Evolutionary conservation across 441 rosid genomes (phyloP).

Genomic region (Euphorbia celastroides): DNA sequence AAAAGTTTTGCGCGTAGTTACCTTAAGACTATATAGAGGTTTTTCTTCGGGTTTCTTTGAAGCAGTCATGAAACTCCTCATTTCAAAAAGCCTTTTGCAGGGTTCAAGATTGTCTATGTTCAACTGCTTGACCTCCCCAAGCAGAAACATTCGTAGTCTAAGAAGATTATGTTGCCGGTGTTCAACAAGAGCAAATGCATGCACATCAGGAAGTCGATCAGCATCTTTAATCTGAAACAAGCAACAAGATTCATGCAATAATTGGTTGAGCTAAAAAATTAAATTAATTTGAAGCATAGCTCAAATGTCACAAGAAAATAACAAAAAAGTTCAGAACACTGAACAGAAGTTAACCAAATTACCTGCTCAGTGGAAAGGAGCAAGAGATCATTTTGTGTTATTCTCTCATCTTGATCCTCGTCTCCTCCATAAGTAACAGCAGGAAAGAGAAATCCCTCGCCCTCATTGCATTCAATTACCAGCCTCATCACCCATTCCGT

Average conservation of each 20-base stretch:
- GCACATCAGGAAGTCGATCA: slow-evolving; percentile 49
- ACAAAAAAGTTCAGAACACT: background rate
- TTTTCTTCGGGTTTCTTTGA: slow-evolving; percentile 42
- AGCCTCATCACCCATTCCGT: slow-evolving; percentile 55
- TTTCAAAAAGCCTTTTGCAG: slow-evolving; percentile 50
- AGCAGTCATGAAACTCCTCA: slow-evolving; percentile 56
- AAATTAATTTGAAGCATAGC: background rate
- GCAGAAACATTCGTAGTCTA: slow-evolving; percentile 80
- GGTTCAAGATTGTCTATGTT: slow-evolving; percentile 38
- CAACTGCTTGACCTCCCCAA: slow-evolving; percentile 52
- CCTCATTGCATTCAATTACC: slow-evolving; percentile 66
- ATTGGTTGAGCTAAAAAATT: slow-evolving; percentile 1
- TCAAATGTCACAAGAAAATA: background rate
- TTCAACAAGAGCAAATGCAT: slow-evolving; percentile 93
- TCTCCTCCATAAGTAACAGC: slow-evolving; percentile 52
- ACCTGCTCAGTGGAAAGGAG: slow-evolving; percentile 80
- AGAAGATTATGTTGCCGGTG: slow-evolving; percentile 50
- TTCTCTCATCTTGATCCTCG: slow-evolving; percentile 45
- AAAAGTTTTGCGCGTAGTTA: slow-evolving; percentile 20
- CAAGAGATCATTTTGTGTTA: slow-evolving; percentile 75
- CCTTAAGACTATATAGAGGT: slow-evolving; percentile 63
- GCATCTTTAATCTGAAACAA: slow-evolving; percentile 50
- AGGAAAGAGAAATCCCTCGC: slow-evolving; percentile 58
- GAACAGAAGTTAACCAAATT: slow-evolving; percentile 1
- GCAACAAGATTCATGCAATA: slow-evolving; percentile 14